Percentiles rank a stretch among this genome's conserved stretches.
These are phyloP conservation scores for Cyclotella kingstonii DNA, from an alignment of 108 stramenopile species.

Conservation along the genomic window DNA sequence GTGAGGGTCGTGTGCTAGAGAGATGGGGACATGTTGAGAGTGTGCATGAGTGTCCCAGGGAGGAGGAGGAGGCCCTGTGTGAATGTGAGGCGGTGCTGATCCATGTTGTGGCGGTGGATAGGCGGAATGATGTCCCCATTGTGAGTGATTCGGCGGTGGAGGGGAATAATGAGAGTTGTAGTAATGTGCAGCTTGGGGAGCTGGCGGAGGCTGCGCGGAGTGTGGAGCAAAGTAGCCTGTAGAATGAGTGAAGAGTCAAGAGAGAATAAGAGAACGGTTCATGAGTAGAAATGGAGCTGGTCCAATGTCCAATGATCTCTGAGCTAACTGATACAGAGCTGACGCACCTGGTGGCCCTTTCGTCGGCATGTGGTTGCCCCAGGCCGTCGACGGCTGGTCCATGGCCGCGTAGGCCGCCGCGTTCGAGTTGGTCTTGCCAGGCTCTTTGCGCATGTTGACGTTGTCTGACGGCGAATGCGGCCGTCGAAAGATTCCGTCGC, in stretches of 20 bases:
- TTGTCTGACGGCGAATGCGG: conserved; percentile 6
- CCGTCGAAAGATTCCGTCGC: conserved; percentile 11
- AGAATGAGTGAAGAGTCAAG: neutral
- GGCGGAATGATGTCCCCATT: conserved; percentile 25
- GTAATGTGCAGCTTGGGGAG: conserved; percentile 14
- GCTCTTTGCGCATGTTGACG: neutral
- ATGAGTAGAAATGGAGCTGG: no score
- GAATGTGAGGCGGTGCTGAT: conserved; percentile 7
- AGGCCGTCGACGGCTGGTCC: no score
- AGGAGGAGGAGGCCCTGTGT: conserved; percentile 6
- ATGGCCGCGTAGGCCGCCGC: neutral
- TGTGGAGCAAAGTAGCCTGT: neutral
- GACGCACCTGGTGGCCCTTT: no score
- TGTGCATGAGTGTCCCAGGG: conserved; percentile 16
- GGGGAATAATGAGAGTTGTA: conserved; percentile 24
- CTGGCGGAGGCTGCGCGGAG: conserved; percentile 9
- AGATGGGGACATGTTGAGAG: conserved; percentile 7
- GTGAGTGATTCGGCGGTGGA: conserved; percentile 13
- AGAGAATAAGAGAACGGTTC: neutral
- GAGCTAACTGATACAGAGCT: no score
- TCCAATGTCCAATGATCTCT: no score
- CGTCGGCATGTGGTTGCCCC: no score
- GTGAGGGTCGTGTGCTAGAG: conserved; percentile 12
- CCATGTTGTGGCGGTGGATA: conserved; percentile 16
- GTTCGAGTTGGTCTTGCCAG: neutral